A percentile compares a stretch with the other conserved stretches of the same genome.
Evolutionary conservation across 2,329 filamentous ascomycete genomes (phyloP).

Genomic region (Trichophyton verrucosum): DNA sequence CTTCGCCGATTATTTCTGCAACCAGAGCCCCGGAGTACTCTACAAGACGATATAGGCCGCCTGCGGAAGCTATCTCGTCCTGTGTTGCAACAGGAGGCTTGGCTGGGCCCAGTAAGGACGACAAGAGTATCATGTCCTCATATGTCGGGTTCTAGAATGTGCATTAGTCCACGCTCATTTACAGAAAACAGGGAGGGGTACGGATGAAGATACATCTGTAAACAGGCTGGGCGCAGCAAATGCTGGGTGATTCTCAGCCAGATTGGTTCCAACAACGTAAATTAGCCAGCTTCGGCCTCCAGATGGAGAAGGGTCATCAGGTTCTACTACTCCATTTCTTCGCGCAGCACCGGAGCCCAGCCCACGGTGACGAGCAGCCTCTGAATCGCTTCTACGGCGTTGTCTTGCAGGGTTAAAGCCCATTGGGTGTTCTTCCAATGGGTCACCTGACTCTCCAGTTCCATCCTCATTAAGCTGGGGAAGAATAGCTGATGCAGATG

Average conservation of each 20-base stretch:
- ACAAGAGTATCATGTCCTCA: constrained; percentile 59
- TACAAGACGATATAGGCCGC: constrained; percentile 47
- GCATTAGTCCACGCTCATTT: background rate
- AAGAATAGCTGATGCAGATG: constrained; percentile 35
- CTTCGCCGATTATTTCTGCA: constrained; percentile 36
- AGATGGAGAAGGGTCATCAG: constrained; percentile 37
- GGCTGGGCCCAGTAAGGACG: constrained; percentile 52
- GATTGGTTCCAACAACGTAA: constrained; percentile 57
- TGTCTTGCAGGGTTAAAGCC: constrained; percentile 36
- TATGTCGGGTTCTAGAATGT: constrained; percentile 47
- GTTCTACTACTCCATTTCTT: constrained; percentile 52
- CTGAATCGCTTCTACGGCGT: constrained; percentile 47
- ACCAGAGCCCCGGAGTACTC: constrained; percentile 32
- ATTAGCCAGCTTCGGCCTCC: constrained; percentile 57
- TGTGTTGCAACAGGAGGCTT: constrained; percentile 56
- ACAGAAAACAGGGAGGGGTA: background rate
- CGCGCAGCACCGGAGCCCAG: constrained; percentile 50
- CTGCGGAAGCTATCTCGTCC: constrained; percentile 50
- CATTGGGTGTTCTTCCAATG: constrained; percentile 32
- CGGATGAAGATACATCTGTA: constrained; percentile 44
- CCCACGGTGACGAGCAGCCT: constrained; percentile 43
- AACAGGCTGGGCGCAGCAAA: constrained; percentile 58
- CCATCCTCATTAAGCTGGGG: constrained; percentile 31
- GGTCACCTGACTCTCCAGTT: constrained; percentile 24
- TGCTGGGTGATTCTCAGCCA: constrained; percentile 58